Conservation (phyloP, 2,329 filamentous ascomycete genomes). For the Didymosphaeria variabile region DNA sequence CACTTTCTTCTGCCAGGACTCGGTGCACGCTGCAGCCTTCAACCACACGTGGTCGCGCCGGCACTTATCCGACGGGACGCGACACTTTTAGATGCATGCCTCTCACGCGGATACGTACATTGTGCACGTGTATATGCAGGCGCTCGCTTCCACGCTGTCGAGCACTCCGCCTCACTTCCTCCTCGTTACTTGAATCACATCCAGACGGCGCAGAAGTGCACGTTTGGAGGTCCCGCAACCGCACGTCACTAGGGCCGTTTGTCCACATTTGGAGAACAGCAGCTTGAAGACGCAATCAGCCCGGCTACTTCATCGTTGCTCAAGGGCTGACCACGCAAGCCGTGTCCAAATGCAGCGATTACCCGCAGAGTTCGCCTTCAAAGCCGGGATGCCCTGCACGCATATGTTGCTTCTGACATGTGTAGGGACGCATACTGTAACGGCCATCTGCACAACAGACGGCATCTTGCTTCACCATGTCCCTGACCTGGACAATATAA, state of each 20-base stretch:
- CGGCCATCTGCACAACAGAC: constrained; percentile 8
- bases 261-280: background rate
- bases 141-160: background rate
- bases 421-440: background rate
- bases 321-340: constrained; percentile 2
- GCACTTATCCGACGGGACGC: constrained; percentile 6
- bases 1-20: background rate
- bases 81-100: background rate
- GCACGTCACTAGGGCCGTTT: too few relatives aligned
- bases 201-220: background rate
- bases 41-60: constrained; percentile 3
- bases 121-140: background rate
- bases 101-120: background rate
- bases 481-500: background rate
- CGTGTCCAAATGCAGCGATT: background rate
- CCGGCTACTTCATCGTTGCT: background rate
- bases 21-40: background rate
- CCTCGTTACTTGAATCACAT: background rate
- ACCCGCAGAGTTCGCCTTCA: background rate
- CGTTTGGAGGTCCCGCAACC: background rate
- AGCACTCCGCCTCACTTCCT: background rate
- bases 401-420: background rate
- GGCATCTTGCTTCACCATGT: background rate
- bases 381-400: background rate
- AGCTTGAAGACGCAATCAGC: background rate